These are phyloP conservation scores for Psilocybe subaeruginosa DNA, from an alignment of 768 basidiomycete species.

Conservation along the genomic window DNA sequence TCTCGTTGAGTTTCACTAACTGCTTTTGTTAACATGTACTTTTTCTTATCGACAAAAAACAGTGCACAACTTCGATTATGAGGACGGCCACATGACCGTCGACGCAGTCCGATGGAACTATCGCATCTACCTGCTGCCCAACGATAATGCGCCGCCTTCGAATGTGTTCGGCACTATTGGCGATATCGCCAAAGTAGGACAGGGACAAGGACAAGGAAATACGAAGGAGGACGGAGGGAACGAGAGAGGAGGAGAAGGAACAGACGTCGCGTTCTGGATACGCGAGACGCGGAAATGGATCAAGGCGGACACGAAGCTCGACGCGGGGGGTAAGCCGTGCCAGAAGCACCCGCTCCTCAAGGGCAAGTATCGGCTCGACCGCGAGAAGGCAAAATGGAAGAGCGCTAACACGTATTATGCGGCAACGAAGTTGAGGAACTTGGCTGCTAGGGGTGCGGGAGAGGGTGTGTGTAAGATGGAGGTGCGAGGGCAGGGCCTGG, in stretches of 20 bases:
- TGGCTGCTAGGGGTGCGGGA: neutral
- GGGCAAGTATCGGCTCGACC: neutral
- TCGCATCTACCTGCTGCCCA: neutral
- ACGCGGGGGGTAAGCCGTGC: neutral
- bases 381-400: neutral
- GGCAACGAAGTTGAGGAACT: neutral
- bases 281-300: neutral
- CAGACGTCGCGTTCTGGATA: neutral
- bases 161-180: conserved; percentile 3
- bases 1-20: too few species aligned
- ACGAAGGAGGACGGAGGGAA: neutral
- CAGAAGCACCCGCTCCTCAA: conserved; percentile 8
- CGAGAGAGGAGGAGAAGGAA: neutral
- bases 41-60: too few species aligned
- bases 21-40: too few species aligned
- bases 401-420: neutral
- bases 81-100: neutral
- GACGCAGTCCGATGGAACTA: neutral
- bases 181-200: neutral
- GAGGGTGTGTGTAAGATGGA: too few species aligned
- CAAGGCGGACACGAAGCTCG: neutral
- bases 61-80: conserved; percentile 4
- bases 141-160: neutral
- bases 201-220: too few species aligned
- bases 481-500: neutral